Evolutionary conservation across 2,329 filamentous ascomycete species (phyloP).

Genomic region (Lachnellula cervina): DNA sequence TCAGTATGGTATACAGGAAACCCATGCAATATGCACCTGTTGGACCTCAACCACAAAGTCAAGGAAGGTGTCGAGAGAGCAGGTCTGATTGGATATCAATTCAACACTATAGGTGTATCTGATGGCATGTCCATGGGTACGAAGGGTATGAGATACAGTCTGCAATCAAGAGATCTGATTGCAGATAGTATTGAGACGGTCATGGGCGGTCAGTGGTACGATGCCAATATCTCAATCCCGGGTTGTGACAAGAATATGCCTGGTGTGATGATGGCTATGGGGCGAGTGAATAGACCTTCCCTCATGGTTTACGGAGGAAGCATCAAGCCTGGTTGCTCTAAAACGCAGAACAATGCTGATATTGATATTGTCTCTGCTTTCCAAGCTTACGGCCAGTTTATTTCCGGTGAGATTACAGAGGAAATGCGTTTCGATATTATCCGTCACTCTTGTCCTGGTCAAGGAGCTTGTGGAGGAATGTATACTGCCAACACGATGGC

Average conservation of each 20-base stretch:
- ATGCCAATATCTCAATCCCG: slow-evolving; percentile 92
- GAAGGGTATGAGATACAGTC: slow-evolving; percentile 89
- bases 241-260: slow-evolving; percentile 99
- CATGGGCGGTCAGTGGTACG: slow-evolving; percentile 98
- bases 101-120: slow-evolving; percentile 98
- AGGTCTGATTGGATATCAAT: slow-evolving; percentile 87
- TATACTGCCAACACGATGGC: slow-evolving; percentile 76
- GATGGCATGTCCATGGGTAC: slow-evolving; percentile 99
- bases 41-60: slow-evolving; percentile 58
- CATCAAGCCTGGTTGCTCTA: slow-evolving; percentile 85
- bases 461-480: slow-evolving; percentile 84
- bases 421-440: slow-evolving; percentile 93
- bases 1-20: slow-evolving; percentile 98
- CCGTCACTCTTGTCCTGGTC: slow-evolving; percentile 79
- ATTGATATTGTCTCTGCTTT: slow-evolving; percentile 97
- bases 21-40: slow-evolving; percentile 98
- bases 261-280: slow-evolving; percentile 88
- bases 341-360: slow-evolving; percentile 63
- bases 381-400: slow-evolving; percentile 94
- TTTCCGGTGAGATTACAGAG: slow-evolving; percentile 86
- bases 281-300: slow-evolving; percentile 85
- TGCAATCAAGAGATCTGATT: slow-evolving; percentile 94
- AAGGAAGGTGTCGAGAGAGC: slow-evolving; percentile 68
- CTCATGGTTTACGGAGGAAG: slow-evolving; percentile 98
- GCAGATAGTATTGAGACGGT: slow-evolving; percentile 98